A percentile compares a stretch with the other conserved stretches of the same genome.
phyloP scores from a whole-genome alignment of 2,329 filamentous ascomycete species.

The Fusarium abutilonis region DNA sequence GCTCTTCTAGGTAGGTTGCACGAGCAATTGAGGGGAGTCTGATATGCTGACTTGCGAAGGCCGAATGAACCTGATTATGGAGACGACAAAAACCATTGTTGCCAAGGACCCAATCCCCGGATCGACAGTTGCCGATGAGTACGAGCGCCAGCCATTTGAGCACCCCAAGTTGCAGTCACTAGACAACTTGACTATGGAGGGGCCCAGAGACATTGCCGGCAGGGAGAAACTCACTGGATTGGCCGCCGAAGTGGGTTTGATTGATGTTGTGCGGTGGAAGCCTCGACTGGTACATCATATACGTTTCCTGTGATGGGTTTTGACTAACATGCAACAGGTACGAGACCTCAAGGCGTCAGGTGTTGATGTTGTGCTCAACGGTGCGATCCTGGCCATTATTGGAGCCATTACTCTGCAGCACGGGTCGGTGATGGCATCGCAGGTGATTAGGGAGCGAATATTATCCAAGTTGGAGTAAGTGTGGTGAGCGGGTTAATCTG shows the following conservation, averaged over 20 bases:
- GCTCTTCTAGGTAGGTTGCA: constrained; percentile 78
- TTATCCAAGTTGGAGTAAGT: constrained; percentile 54
- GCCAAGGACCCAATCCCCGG: constrained; percentile 46
- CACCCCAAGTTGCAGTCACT: constrained; percentile 78
- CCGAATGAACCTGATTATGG: constrained; percentile 52
- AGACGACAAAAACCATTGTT: constrained; percentile 53
- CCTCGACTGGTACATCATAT: constrained; percentile 74
- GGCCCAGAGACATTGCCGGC: constrained; percentile 69
- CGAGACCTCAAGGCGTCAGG: constrained; percentile 78
- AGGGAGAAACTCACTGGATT: constrained; percentile 74
- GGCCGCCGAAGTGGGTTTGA: constrained; percentile 75
- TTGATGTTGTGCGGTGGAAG: constrained; percentile 85
- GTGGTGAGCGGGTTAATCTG: constrained; percentile 39
- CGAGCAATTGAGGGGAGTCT: background rate
- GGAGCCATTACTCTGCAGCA: constrained; percentile 91
- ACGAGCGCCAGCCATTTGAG: constrained; percentile 71
- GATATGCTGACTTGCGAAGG: constrained; percentile 42
- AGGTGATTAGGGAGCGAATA: constrained; percentile 80
- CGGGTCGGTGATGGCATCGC: constrained; percentile 80
- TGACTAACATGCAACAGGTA: constrained; percentile 53
- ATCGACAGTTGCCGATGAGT: constrained; percentile 54
- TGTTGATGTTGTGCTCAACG: constrained; percentile 76
- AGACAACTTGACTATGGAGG: constrained; percentile 72
- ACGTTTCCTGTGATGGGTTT: background rate
- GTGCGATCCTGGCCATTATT: constrained; percentile 84